Base-by-base conservation (phyloP, 306 rosid genomes). In the Crotalaria pallida region DNA sequence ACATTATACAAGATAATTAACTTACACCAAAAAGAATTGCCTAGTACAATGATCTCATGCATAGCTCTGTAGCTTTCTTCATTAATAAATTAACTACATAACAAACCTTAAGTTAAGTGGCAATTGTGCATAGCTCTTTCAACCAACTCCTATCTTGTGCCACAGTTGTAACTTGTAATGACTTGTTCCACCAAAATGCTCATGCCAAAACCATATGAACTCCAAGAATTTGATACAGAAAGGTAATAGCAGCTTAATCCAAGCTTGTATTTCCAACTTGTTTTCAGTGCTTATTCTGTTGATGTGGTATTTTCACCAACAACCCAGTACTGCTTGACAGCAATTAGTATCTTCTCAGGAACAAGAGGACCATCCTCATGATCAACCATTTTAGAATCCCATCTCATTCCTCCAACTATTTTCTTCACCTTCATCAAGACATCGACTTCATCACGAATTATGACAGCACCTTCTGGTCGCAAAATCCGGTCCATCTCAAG, bases 321-420 rank as follows among this genome's bases (percentile, higher is more conserved):
- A 71, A 86, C 90, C 97, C 97, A 91, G 65, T 91, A 91, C 73
- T 84, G 96, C 84, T 91, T 91, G 24, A 91, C 97, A 31, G 90
- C 96, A 58, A 91, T 55, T 71, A 91, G 78, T 26, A 91, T 71
- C 84, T 91, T 91, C 85, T 91, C 89, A 10, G 96, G 84, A 45
- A 91, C 86, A 15, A 91, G 90, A 16, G 97, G 97, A 4, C 97
- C 97, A 43, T 91, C 96, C 62, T 91, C 97, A 43, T 91, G 97
- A 69, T 91, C 97, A 75, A 88, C 92, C 97, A 91, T 73, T 88
- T 88, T 91, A 1, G 92, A 67, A 23, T 91, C 90, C 97, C 97
- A 91, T 50, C 92, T 82, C 96, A 91, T 86, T 67, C 97, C 97
- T 55, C 89, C 90, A 10, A 83, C 78, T 64, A 83, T 67, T 76